Percentiles rank a stretch among this genome's conserved stretches.
Evolutionary conservation across 345 rosid species (phyloP).

Genomic region (Lagerstroemia speciosa): DNA sequence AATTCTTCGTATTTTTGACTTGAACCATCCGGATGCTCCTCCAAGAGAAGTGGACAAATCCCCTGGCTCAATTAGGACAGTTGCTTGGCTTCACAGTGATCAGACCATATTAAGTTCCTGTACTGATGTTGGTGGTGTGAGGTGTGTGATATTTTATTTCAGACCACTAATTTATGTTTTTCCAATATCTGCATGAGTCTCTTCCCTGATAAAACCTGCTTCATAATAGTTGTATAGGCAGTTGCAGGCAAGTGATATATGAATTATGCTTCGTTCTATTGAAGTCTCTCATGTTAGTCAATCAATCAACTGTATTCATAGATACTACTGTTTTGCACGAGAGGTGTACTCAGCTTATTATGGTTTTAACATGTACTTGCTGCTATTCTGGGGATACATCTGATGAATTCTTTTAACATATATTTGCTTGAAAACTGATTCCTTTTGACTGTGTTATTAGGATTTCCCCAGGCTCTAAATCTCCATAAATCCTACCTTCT

Average conservation of each 20-base stretch:
- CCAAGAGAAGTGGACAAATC: conserved; percentile 85
- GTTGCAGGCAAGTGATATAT: neutral
- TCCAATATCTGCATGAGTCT: neutral
- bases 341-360: neutral
- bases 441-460: neutral
- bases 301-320: neutral
- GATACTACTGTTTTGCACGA: neutral
- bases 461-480: neutral
- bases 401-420: neutral
- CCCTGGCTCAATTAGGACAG: conserved; percentile 82
- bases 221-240: neutral
- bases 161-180: neutral
- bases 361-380: neutral
- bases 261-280: neutral
- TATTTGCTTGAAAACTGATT: neutral
- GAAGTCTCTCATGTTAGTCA: neutral
- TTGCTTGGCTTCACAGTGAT: conserved; percentile 94
- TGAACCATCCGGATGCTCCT: conserved; percentile 77
- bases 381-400: neutral
- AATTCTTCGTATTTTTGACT: conserved; percentile 74
- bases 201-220: neutral
- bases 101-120: conserved; percentile 92
- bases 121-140: conserved; percentile 77
- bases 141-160: conserved; percentile 28
- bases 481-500: neutral